phyloP scores from a whole-genome alignment of 2,329 filamentous ascomycete species.

The Claviceps maximensis region DNA sequence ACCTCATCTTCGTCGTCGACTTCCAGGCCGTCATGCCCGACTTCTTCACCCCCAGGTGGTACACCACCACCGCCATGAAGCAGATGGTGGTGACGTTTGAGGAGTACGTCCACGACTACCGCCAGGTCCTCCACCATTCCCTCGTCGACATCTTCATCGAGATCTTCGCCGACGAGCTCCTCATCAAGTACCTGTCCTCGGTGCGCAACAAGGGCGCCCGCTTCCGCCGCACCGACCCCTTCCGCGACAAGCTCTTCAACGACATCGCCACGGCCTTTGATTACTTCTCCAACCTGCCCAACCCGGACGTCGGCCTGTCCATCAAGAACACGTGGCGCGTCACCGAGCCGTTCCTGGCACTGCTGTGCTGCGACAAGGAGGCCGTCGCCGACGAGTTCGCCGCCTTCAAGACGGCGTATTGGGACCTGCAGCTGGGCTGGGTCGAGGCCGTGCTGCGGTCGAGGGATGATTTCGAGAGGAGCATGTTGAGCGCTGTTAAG shows the following conservation, averaged over 20 bases:
- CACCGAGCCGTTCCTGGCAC: constrained; percentile 66
- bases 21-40: constrained; percentile 72
- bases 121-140: constrained; percentile 69
- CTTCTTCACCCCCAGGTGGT: constrained; percentile 89
- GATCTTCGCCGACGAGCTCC: constrained; percentile 82
- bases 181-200: constrained; percentile 69
- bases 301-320: constrained; percentile 51
- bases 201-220: constrained; percentile 85
- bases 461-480: constrained; percentile 86
- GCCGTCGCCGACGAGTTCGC: constrained; percentile 67
- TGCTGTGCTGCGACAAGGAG: constrained; percentile 66
- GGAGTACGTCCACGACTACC: constrained; percentile 86
- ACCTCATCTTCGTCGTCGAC: constrained; percentile 81
- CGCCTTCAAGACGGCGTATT: constrained; percentile 72
- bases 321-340: constrained; percentile 91
- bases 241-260: constrained; percentile 85
- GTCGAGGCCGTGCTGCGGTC: constrained; percentile 80
- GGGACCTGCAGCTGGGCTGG: constrained; percentile 92
- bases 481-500: constrained; percentile 81
- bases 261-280: constrained; percentile 84
- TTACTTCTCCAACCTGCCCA: constrained; percentile 65
- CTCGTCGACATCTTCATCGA: constrained; percentile 86
- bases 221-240: constrained; percentile 76
- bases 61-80: constrained; percentile 72
- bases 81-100: constrained; percentile 91